phyloP scores from a whole-genome alignment of 1,139 yeast genomes.

The Pneumocystis carinii region DNA sequence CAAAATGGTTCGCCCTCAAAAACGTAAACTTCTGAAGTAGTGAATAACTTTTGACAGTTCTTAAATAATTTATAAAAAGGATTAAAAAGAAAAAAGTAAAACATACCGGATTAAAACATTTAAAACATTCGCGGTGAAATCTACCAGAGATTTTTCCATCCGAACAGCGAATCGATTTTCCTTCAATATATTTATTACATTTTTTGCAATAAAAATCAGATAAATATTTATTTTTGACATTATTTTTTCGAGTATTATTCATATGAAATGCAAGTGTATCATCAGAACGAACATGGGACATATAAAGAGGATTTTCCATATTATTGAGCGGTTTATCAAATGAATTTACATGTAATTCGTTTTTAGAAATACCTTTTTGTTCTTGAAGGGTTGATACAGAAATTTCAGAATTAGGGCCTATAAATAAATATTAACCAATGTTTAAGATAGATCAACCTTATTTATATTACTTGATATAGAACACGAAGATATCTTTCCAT shows the following conservation, averaged over 20 bases:
- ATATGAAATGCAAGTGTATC: not conserved
- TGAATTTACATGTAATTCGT: not conserved
- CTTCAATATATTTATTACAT: not conserved
- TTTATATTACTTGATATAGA: not conserved
- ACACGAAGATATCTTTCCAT: not conserved
- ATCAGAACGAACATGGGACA: not conserved
- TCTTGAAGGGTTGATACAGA: not conserved
- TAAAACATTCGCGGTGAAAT: not conserved
- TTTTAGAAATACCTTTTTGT: not conserved
- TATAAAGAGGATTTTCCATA: not conserved
- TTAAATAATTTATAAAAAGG: not conserved
- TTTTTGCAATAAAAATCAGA: not conserved
- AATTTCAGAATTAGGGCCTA: not conserved
- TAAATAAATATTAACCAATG: not conserved
- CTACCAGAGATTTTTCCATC: constrained; percentile 1
- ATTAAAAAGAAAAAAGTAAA: not conserved
- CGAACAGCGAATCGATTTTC: not conserved
- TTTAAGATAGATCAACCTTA: not conserved
- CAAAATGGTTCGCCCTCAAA: not conserved
- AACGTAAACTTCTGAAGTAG: not conserved
- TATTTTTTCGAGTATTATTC: not conserved
- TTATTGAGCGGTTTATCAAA: not conserved
- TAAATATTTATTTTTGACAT: not conserved
- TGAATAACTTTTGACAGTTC: not conserved
- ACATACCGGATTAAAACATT: not conserved